Conservation (phyloP, 2,329 filamentous ascomycete species). For the Pseudogymnoascus sp. region DNA sequence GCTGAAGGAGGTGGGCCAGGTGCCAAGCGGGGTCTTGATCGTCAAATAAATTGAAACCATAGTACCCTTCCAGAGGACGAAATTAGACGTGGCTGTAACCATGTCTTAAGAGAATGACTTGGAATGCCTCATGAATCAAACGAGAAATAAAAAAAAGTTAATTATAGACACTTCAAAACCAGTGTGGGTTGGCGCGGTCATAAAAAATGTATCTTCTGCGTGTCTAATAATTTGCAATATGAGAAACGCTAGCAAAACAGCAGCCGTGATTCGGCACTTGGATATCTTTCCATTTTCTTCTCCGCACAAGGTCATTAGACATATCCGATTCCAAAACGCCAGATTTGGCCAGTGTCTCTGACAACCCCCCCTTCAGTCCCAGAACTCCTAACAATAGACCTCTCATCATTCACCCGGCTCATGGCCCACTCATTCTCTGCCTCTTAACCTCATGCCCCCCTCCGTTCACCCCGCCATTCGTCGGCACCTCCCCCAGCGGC, state of each 20-base stretch:
- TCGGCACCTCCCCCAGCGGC: slow-evolving; percentile 24
- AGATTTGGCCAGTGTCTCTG: background rate
- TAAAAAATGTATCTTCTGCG: background rate
- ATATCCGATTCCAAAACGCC: background rate
- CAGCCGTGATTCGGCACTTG: background rate
- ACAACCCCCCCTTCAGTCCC: background rate
- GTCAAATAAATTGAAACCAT: slow-evolving; percentile 42
- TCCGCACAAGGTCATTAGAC: background rate
- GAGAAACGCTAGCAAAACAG: slow-evolving; percentile 2
- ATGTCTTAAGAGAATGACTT: background rate
- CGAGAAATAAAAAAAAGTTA: background rate
- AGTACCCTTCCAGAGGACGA: background rate
- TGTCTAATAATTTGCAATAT: slow-evolving; percentile 1
- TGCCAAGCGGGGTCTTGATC: slow-evolving; percentile 85
- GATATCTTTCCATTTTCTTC: slow-evolving; percentile 1
- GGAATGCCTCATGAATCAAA: slow-evolving; percentile 3
- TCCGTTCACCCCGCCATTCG: slow-evolving; percentile 21
- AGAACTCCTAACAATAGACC: background rate
- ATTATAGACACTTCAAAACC: background rate
- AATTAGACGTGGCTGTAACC: background rate
- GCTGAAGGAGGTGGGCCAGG: slow-evolving; percentile 82
- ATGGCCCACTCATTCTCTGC: slow-evolving; percentile 23
- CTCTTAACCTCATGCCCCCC: slow-evolving; percentile 26
- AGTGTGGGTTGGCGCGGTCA: background rate
- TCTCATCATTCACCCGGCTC: background rate